A percentile compares a stretch with the other conserved stretches of the same genome.
Evolutionary conservation across 2,329 filamentous ascomycete species (phyloP).

Genomic region (Penicillium brasilianum): DNA sequence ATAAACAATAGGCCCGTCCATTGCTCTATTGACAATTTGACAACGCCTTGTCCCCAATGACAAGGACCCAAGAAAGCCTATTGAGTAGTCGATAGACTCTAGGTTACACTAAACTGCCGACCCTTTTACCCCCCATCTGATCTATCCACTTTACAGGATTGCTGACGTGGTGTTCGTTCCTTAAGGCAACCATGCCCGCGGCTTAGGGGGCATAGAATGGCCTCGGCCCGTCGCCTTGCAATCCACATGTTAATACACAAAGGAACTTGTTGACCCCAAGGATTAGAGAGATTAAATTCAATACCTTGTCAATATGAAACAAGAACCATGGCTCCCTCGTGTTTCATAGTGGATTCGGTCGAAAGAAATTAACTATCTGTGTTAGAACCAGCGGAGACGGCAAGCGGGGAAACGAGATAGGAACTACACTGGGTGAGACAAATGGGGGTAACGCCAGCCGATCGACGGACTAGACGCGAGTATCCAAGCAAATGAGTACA

Average conservation of each 20-base stretch:
- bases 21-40: neutral
- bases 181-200: neutral
- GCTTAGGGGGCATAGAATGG: neutral
- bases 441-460: too few species aligned
- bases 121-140: neutral
- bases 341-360: too few species aligned
- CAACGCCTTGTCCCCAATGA: neutral
- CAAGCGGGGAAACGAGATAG: conserved; percentile 8
- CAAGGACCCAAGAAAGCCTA: neutral
- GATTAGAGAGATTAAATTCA: neutral
- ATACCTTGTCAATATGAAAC: neutral
- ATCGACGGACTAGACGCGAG: too few species aligned
- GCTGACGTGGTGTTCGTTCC: neutral
- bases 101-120: too few species aligned
- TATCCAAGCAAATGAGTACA: neutral
- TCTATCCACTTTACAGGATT: neutral
- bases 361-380: neutral
- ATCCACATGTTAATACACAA: neutral
- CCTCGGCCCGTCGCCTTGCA: neutral
- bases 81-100: too few species aligned
- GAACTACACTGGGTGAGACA: conserved; percentile 1
- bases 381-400: neutral
- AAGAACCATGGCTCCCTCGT: too few species aligned
- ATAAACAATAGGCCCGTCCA: neutral
- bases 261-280: neutral